phyloP scores from a whole-genome alignment of 2,329 filamentous ascomycete species.

The Metarhizium sp. region DNA sequence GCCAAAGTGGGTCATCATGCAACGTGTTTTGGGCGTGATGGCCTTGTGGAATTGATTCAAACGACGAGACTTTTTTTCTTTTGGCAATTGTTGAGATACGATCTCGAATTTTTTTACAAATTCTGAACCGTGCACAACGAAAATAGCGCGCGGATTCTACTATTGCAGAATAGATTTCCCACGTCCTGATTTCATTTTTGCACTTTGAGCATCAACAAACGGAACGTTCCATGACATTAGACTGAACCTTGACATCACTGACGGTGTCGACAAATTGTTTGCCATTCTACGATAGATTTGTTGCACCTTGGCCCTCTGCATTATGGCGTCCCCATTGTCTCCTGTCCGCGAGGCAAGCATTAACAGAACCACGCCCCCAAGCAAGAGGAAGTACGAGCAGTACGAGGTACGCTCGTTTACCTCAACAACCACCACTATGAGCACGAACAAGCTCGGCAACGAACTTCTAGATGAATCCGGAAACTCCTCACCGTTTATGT shows the following conservation, averaged over 20 bases:
- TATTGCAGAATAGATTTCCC: background rate
- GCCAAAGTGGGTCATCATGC: background rate
- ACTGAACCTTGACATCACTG: background rate
- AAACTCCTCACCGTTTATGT: slow-evolving; percentile 18
- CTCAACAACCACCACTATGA: background rate
- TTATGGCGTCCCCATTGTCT: slow-evolving; percentile 32
- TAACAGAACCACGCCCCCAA: slow-evolving; percentile 25
- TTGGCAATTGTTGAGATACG: background rate
- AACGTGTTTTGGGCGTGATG: no score
- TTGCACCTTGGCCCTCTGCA: background rate
- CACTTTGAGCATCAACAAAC: background rate
- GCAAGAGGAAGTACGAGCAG: slow-evolving; percentile 19
- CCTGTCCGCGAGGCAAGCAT: slow-evolving; percentile 27
- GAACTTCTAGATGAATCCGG: slow-evolving; percentile 9
- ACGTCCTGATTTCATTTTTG: background rate
- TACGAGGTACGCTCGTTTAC: slow-evolving; percentile 24
- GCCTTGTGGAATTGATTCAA: background rate
- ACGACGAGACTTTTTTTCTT: background rate
- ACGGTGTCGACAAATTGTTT: background rate
- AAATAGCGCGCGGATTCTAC: background rate
- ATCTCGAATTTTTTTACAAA: no score
- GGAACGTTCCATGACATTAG: background rate
- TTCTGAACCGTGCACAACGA: no score
- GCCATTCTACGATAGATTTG: background rate
- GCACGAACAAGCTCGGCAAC: slow-evolving; percentile 3